Base-by-base conservation (phyloP, 352 stramenopile genomes). In the Phytophthora nicotianae region DNA sequence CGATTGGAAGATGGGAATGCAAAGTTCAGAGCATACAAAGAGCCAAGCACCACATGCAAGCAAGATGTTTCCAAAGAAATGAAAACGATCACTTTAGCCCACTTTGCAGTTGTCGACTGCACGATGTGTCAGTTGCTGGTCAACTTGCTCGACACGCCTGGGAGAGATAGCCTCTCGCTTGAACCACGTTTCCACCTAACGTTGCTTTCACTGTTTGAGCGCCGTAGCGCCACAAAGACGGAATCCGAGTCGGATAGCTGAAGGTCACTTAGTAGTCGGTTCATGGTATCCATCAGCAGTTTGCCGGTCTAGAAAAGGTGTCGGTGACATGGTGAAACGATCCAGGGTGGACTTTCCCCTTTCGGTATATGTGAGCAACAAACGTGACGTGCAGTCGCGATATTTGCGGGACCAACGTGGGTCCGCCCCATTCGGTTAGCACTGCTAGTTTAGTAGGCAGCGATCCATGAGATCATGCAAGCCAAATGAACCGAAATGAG, bases 21-120 rank as follows among this genome's bases (percentile, higher is more conserved):
- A 29, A 42, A 50, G 45, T 48, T 52, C 45, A 47, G 45, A 5
- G 41, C 26, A 51, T 59, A 59, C 51, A 59, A 50, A 46, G 1
- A 26, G 19, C 43, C 43, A 33, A 23, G 23, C 17, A 38, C 27
- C 4, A 48, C 35, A 26, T 58, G 17, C 37, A 40, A 40, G 0
- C 55, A 63, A 52, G 45, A 33, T 63, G 46, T 63, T 63, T 50
- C 17, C n/a, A 16, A 38, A 56, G 46, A 63, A 63, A 27, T 55
- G 13, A 35, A 57, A 57, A 48, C 37, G 21, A 57, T 26, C 33
- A 38, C 50, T 54, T 54, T 16, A 2, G 32, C 49, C 49, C 17
- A 10, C 4, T 33, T 23, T 43, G n/a, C n/a, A 35, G 47, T 41
- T 13, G n/a, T 33, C 32, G 14, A 45, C 48, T 54, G 48, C 32